Evolutionary conservation across 2,329 filamentous ascomycete species (phyloP).

Genomic region (Xylariaceae sp.): DNA sequence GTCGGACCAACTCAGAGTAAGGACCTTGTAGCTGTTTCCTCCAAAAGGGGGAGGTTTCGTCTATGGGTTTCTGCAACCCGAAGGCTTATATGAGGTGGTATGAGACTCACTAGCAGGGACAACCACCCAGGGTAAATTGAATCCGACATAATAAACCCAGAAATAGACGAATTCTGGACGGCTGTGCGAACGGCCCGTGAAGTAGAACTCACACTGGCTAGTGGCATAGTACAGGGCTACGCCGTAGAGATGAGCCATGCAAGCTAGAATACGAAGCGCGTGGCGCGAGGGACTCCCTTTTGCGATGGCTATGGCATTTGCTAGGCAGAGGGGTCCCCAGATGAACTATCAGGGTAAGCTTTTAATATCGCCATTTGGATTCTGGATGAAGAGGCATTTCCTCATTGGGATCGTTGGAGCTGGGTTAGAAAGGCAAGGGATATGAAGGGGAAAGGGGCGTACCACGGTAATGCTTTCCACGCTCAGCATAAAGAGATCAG

Average conservation of each 20-base stretch:
- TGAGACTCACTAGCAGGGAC: constrained; percentile 51
- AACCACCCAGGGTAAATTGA: constrained; percentile 60
- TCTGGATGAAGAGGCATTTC: background rate
- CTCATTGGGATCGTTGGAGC: background rate
- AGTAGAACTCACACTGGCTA: constrained; percentile 46
- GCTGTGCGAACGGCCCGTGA: constrained; percentile 48
- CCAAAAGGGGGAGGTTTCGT: too few relatives aligned
- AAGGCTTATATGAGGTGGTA: background rate
- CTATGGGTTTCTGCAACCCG: too few relatives aligned
- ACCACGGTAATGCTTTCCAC: constrained; percentile 82
- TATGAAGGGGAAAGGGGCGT: constrained; percentile 30
- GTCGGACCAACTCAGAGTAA: background rate
- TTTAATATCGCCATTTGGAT: background rate
- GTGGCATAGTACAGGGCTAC: constrained; percentile 63
- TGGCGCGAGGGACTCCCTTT: constrained; percentile 45
- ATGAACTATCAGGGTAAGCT: constrained; percentile 37
- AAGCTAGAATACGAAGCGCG: constrained; percentile 49
- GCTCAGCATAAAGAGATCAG: constrained; percentile 80
- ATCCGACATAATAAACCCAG: constrained; percentile 61
- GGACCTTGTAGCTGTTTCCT: background rate
- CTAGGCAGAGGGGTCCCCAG: constrained; percentile 59
- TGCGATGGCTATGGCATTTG: constrained; percentile 46
- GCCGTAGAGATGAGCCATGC: constrained; percentile 58
- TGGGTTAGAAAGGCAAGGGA: background rate
- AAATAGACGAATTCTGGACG: constrained; percentile 61